phyloP scores from a whole-genome alignment of 106 monocot species.

The Dendrobium catenatum region DNA sequence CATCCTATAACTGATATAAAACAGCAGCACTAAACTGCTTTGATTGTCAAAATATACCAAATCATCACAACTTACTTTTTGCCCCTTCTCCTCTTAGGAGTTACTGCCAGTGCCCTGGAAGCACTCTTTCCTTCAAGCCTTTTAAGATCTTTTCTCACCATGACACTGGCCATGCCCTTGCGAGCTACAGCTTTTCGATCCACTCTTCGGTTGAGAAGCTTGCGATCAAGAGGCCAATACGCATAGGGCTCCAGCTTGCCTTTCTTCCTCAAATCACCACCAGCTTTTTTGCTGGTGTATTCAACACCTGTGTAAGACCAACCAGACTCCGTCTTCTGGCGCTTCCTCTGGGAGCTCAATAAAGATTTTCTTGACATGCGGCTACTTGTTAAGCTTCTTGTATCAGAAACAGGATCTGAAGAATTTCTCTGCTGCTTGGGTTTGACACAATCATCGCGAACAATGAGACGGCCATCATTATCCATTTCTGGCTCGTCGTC shows the following conservation, averaged over 20 bases:
- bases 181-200: slow-evolving; percentile 70
- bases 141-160: slow-evolving; percentile 50
- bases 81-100: slow-evolving; percentile 16
- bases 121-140: slow-evolving; percentile 70
- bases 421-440: slow-evolving; percentile 31
- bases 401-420: slow-evolving; percentile 29
- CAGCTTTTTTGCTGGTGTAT: slow-evolving; percentile 64
- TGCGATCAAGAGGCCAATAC: slow-evolving; percentile 92
- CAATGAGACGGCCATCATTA: slow-evolving; percentile 73
- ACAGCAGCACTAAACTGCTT: too few relatives aligned
- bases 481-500: slow-evolving; percentile 66
- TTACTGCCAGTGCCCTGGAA: slow-evolving; percentile 24
- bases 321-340: slow-evolving; percentile 54
- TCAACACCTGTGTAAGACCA: slow-evolving; percentile 86
- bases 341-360: slow-evolving; percentile 27
- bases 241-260: slow-evolving; percentile 93
- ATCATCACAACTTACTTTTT: too few relatives aligned
- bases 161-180: slow-evolving; percentile 77
- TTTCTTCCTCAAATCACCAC: slow-evolving; percentile 83
- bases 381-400: slow-evolving; percentile 21
- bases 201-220: slow-evolving; percentile 66
- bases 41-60: too few relatives aligned
- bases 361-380: slow-evolving; percentile 13
- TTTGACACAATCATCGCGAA: slow-evolving; percentile 35
- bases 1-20: too few relatives aligned